Evolutionary conservation across 352 stramenopile species (phyloP).

Genomic region (Stramenopiles sp.): DNA sequence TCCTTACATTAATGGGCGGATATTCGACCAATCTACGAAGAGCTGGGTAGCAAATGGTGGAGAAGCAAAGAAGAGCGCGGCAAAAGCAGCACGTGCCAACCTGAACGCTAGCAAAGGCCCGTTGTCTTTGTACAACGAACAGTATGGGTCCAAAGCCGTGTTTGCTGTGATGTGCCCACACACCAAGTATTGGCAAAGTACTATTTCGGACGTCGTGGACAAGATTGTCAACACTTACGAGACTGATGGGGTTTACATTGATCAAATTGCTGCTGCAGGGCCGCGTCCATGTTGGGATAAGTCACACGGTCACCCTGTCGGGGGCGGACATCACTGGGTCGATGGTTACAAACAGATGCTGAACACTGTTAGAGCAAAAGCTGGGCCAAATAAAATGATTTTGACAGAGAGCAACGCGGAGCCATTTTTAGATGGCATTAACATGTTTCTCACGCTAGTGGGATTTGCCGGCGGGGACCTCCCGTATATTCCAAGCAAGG

Average conservation of each 20-base stretch:
- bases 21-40: neutral
- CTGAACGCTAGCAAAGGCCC: neutral
- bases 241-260: neutral
- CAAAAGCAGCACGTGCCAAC: neutral
- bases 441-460: neutral
- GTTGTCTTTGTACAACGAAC: neutral
- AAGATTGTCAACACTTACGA: neutral
- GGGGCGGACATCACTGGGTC: neutral
- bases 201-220: neutral
- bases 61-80: neutral
- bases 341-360: neutral
- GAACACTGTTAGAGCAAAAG: neutral
- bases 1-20: neutral
- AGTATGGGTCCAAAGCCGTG: neutral
- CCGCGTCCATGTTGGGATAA: neutral
- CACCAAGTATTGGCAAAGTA: neutral
- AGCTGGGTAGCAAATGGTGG: neutral
- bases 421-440: neutral
- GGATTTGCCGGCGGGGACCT: neutral
- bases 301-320: neutral
- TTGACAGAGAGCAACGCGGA: neutral
- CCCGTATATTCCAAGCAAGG: neutral
- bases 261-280: neutral
- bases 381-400: neutral
- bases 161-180: neutral